These are phyloP conservation scores for Rhizodiscina lignyota DNA, from an alignment of 495 filamentous ascomycete genomes.

Conservation along the genomic window DNA sequence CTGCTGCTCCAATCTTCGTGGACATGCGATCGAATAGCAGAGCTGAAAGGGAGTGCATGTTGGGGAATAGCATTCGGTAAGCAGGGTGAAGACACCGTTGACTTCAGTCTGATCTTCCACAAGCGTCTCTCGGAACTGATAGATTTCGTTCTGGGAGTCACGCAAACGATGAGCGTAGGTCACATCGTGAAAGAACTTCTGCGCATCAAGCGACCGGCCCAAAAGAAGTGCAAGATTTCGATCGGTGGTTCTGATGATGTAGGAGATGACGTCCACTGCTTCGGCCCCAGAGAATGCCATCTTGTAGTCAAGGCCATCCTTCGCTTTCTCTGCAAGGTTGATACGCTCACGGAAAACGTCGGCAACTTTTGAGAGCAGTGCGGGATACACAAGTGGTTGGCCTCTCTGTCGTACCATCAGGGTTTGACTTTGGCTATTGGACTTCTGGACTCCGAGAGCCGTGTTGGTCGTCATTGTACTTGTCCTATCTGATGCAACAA, in stretches of 20 bases:
- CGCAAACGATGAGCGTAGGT: constrained; percentile 92
- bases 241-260: constrained; percentile 93
- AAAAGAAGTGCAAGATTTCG: constrained; percentile 85
- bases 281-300: constrained; percentile 89
- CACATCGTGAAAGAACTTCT: constrained; percentile 99
- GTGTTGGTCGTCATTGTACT: constrained; percentile 18
- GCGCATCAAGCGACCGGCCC: constrained; percentile 88
- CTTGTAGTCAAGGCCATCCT: constrained; percentile 95
- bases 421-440: constrained; percentile 22
- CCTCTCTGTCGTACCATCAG: constrained; percentile 34
- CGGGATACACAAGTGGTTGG: constrained; percentile 80
- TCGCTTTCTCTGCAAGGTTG: constrained; percentile 64
- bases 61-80: constrained; percentile 96
- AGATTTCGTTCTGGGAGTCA: constrained; percentile 80
- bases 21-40: constrained; percentile 98
- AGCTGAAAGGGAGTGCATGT: constrained; percentile 89
- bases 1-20: constrained; percentile 85
- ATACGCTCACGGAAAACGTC: constrained; percentile 83
- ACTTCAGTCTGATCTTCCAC: constrained; percentile 79
- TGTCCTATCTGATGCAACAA: constrained; percentile 29
- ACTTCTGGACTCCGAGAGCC: constrained; percentile 25
- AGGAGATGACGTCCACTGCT: constrained; percentile 84
- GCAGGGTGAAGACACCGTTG: constrained; percentile 89
- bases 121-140: constrained; percentile 88
- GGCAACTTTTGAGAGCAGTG: constrained; percentile 75